Base-by-base conservation (phyloP, 2,329 filamentous ascomycete genomes). In the Colletotrichum cuscutae region DNA sequence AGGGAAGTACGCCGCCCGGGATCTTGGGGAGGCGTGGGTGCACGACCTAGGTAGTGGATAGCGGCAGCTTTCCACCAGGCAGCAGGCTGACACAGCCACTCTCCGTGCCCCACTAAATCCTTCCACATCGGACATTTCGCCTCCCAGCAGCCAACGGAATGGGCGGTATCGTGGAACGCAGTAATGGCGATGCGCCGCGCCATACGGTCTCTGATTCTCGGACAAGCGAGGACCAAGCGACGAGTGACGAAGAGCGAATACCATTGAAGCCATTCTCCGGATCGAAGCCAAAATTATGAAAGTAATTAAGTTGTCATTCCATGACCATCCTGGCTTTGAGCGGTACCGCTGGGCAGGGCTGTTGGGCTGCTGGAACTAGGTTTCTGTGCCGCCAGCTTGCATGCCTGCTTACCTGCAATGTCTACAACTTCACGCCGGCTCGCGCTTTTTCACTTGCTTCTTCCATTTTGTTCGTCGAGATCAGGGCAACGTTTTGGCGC, bases 1-100 rank as follows among this genome's bases (percentile, higher is more conserved):
- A 26, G 15, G 24, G 32, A 35, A 35, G 32, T 35, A 35, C 11
- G 32, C 32, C 11, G 1, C 32, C 26, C 19, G 12, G 13, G 28
- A 12, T 28, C 56, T 54, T 54, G 46, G 42, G 62, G 32, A 28
- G 52, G 15, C 28, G 11, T 62, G n/a, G n/a, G 19, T 7, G 37
- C 37, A 42, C 37, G 37, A 19, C 32, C 32, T 35, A 35, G 3
- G 3, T 24, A 26, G 11, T 13, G 62, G 65, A 26, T 59, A 58
- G 28, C 28, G 32, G 32, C 68, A 26, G 26, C 57, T 46, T 46
- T 30, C 15, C 62, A 46, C 26, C 19, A 72, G 66, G 71, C 71
- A 73, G 71, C 71, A 73, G 71, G 70, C 59, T 42, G 70, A 53
- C 71, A 71, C 71, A 73, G 71, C 71, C 71, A 73, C 71, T 13